These are phyloP conservation scores for Lithospermum erythrorhizon DNA, from an alignment of 257 asterid species.

Conservation along the genomic window DNA sequence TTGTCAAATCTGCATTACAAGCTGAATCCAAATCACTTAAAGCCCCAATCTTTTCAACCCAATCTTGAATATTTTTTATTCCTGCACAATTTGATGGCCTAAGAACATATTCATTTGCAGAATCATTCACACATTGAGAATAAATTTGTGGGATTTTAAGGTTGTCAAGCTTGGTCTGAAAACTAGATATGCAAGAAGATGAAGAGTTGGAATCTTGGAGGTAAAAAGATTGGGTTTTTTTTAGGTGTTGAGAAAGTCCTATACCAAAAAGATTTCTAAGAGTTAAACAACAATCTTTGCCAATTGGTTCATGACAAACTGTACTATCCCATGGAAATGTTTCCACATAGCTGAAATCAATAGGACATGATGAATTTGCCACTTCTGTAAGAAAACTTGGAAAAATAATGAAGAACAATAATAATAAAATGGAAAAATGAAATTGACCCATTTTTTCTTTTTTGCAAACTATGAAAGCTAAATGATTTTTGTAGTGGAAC, in stretches of 20 bases:
- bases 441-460: not conserved
- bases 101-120: conserved; percentile 24
- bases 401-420: conserved; percentile 3
- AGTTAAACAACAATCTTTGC: conserved; percentile 40
- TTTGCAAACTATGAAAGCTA: not conserved
- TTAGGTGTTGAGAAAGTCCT: conserved; percentile 36
- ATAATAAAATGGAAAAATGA: conserved; percentile 1
- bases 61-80: conserved; percentile 25
- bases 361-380: conserved; percentile 32
- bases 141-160: conserved; percentile 14
- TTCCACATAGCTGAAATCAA: conserved; percentile 35
- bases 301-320: conserved; percentile 30
- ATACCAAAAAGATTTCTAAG: conserved; percentile 44
- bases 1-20: conserved; percentile 40
- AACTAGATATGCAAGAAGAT: conserved; percentile 29
- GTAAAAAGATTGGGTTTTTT: conserved; percentile 31
- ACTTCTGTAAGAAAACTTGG: not conserved
- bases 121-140: conserved; percentile 35
- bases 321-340: conserved; percentile 52
- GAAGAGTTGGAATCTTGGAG: conserved; percentile 33
- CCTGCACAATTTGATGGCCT: conserved; percentile 39
- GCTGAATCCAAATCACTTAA: conserved; percentile 29
- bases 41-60: conserved; percentile 20
- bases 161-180: conserved; percentile 16
- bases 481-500: too few species aligned